Conservation (phyloP, 2,329 filamentous ascomycete genomes). For the Penicillium rolfsii region DNA sequence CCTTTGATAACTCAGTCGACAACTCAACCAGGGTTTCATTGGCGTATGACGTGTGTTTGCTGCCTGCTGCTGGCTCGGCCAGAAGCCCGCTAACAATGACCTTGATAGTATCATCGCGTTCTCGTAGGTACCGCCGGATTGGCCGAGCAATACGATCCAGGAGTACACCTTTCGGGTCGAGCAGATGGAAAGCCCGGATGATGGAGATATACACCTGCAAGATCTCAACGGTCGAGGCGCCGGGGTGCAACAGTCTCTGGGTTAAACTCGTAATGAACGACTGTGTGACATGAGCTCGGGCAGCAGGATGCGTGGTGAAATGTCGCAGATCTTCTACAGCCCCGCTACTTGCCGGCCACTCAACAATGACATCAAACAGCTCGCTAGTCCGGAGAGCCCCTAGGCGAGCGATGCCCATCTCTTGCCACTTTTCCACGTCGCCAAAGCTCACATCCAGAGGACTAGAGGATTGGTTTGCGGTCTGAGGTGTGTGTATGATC, state of each 20-base stretch:
- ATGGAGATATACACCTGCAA: conserved; percentile 70
- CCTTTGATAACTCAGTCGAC: conserved; percentile 55
- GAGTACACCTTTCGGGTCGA: conserved; percentile 68
- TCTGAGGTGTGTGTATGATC: conserved; percentile 39
- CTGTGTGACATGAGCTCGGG: conserved; percentile 59
- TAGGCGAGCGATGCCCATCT: conserved; percentile 58
- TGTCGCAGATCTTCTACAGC: conserved; percentile 65
- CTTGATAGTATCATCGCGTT: conserved; percentile 67
- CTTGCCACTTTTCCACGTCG: conserved; percentile 58
- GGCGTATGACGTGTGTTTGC: conserved; percentile 30
- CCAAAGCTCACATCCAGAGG: conserved; percentile 41
- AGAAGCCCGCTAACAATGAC: conserved; percentile 68
- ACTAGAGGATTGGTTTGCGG: conserved; percentile 27
- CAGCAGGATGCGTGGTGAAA: conserved; percentile 56
- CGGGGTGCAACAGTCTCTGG: conserved; percentile 62
- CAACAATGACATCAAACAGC: conserved; percentile 65
- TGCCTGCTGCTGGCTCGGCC: conserved; percentile 53
- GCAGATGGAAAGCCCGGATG: conserved; percentile 64
- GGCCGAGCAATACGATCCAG: conserved; percentile 68
- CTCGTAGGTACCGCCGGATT: conserved; percentile 65
- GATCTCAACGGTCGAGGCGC: conserved; percentile 67
- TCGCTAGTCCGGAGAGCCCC: conserved; percentile 60
- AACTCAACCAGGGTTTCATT: conserved; percentile 56
- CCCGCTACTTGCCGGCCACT: conserved; percentile 62
- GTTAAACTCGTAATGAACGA: conserved; percentile 59